Evolutionary conservation across 495 filamentous ascomycete species (phyloP), one percentile per base, ranked within the genome.

Genomic region (Umbilicaria muhlenbergii): DNA sequence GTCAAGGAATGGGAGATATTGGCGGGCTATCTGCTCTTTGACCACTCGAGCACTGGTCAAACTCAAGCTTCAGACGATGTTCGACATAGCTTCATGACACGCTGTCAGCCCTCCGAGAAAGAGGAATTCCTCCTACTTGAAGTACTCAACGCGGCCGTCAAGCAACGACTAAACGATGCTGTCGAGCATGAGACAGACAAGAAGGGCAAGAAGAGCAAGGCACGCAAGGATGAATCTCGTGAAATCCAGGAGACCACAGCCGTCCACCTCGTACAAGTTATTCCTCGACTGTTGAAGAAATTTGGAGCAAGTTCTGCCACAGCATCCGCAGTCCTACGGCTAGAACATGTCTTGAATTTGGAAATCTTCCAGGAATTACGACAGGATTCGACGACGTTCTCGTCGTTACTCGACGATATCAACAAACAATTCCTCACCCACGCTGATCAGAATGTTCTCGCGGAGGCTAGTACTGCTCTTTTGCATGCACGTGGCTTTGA

Each of bases 351-450:
- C 16, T 74, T 98, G 14, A 82, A 94, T 51, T 70, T 95, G 2
- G 81, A 86, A 39, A 75, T 91, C 17, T 91, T 94, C 57, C 80
- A 91, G 54, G 84, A 93, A 52, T 66, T 96, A 11, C 80, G 87
- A 16, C 85, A 93, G 57, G 83, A 88, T 51, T 77, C 82, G 1
- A 78, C 83, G 0, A 80, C 80, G 0, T 93, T 92, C 58, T 73
- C 73, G 0, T 75, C 85, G 12, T 62, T 96, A 16, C 67, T 98
- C 1, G 91, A 93, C 48, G 89, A 96, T 50, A 89, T 96, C 53
- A 86, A 83, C 50, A 82, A 81, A 46, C 91, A 96, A 54, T 96
- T 96, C 60, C 73, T 88, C 38, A 78, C 86, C 0, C 91, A 98
- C 53, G 82, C 83, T 5, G 81, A 93, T 50, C 76, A 83, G 39